A percentile compares a stretch with the other conserved stretches of the same genome.
phyloP scores from a whole-genome alignment of 192 early-diverging fungal genomes.

The Gaertneriomyces semiglobifer region DNA sequence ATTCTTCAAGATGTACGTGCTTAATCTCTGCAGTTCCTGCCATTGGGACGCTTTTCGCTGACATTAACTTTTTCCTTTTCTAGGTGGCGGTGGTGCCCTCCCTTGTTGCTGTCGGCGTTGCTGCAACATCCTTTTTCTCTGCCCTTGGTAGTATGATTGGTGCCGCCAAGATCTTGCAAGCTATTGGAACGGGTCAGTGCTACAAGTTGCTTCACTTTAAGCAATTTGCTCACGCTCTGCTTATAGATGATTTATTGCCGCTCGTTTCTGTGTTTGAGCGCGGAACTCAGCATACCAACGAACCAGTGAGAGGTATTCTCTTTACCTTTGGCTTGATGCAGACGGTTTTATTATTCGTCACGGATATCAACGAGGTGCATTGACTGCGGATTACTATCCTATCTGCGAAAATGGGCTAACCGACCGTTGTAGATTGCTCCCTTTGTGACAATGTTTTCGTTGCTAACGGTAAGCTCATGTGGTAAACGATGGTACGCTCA shows the following conservation, averaged over 20 bases:
- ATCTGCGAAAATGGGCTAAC: no score
- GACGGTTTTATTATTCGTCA: slow-evolving; percentile 7
- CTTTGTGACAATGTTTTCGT: slow-evolving; percentile 23
- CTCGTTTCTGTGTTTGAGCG: slow-evolving; percentile 4
- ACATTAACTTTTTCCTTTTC: background rate
- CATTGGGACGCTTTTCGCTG: background rate
- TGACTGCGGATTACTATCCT: no score
- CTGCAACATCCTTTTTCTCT: slow-evolving; percentile 23
- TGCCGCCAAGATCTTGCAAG: slow-evolving; percentile 22
- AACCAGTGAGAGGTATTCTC: slow-evolving; percentile 11
- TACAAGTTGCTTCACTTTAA: background rate
- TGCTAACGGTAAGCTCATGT: slow-evolving; percentile 19
- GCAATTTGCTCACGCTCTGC: background rate
- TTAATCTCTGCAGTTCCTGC: background rate
- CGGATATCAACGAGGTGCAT: slow-evolving; percentile 18
- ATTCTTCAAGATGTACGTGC: slow-evolving; percentile 15
- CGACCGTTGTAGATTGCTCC: slow-evolving; percentile 15
- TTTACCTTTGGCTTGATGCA: slow-evolving; percentile 19
- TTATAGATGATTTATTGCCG: slow-evolving; percentile 17
- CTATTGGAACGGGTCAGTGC: slow-evolving; percentile 9
- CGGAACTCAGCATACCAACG: background rate
- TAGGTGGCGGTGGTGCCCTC: slow-evolving; percentile 3
- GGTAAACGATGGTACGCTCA: background rate
- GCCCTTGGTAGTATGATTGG: slow-evolving; percentile 21
- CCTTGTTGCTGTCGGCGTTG: slow-evolving; percentile 21